Base-by-base conservation (phyloP, 192 early-diverging fungal species). In the Endogone sp. region DNA sequence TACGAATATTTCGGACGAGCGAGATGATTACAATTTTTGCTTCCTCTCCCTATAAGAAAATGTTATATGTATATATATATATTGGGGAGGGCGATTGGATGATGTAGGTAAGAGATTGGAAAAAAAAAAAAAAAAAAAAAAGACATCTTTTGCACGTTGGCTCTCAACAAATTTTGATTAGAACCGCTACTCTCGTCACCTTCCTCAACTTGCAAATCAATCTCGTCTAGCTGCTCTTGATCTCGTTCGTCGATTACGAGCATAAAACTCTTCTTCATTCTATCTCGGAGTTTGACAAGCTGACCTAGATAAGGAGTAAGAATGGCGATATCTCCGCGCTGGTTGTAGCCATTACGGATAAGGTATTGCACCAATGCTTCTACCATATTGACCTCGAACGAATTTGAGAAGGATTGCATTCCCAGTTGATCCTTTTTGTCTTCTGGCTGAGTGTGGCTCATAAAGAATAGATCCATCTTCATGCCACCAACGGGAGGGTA, bases 21-120 rank as follows among this genome's bases (percentile, higher is more conserved):
- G 92, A 92, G 44, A 99, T 76, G 31, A 99, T 95, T 60, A 99
- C 97, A 63, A 98, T 95, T 70, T 98, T 96, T 77, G 97, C 98
- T 76, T 99, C 97, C 62, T 97, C 94, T 30, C 97, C 97, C 76
- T 99, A 96, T 49, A 49, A 49, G 6, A 0, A 49, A 49, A 49
- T 1, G 37, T 49, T 6, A 49, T 49, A 49, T 11, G 1, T 49
- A 49, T 1, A 49, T 49, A 6, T 49, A 49, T 11, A 49, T 16
- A 49, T 49, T 49, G 6, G 37, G 37, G 16, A 49, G 37, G 9
- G 37, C 16, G 9, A 49, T 16, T 16, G 6, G 37, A 11, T 49
- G 6, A 0, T 49, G 37, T 1, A n/a, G n/a, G n/a, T n/a, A n/a
- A n/a, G n/a, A n/a, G n/a, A n/a, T n/a, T n/a, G n/a, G n/a, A n/a